phyloP scores from a whole-genome alignment of 345 rosid species.

The Zanthoxylum bungeanum region DNA sequence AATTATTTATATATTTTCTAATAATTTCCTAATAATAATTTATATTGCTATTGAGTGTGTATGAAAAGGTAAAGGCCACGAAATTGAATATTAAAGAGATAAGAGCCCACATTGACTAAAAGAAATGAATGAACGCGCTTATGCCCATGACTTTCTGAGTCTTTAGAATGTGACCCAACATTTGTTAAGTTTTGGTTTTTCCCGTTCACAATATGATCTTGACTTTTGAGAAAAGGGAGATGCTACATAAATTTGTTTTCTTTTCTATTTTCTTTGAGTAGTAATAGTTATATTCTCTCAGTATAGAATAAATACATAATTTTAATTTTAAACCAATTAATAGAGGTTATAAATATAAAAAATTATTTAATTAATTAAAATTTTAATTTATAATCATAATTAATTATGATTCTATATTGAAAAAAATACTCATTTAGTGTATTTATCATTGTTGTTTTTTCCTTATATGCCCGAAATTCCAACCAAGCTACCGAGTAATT shows the following conservation, averaged over 20 bases:
- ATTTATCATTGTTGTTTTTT: too few species aligned
- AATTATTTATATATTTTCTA: too few species aligned
- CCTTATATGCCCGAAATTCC: neutral
- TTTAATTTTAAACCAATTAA: too few species aligned
- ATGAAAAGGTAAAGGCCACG: neutral
- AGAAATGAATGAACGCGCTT: neutral
- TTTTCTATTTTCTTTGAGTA: too few species aligned
- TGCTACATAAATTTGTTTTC: too few species aligned
- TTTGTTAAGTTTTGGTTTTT: neutral
- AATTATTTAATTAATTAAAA: too few species aligned
- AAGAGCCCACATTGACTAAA: neutral
- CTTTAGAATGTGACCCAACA: neutral
- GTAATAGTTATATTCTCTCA: too few species aligned
- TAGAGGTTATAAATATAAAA: too few species aligned
- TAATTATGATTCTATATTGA: too few species aligned
- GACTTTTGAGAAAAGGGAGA: neutral
- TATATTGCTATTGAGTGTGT: neutral
- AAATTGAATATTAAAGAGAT: neutral
- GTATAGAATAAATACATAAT: too few species aligned
- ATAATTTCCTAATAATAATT: neutral
- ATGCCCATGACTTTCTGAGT: neutral
- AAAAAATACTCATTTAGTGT: too few species aligned
- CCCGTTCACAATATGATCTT: neutral
- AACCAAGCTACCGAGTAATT: neutral
- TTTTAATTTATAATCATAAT: too few species aligned